Conservation (phyloP, 495 filamentous ascomycete species). For the Friedmanniomyces endolithicus region DNA sequence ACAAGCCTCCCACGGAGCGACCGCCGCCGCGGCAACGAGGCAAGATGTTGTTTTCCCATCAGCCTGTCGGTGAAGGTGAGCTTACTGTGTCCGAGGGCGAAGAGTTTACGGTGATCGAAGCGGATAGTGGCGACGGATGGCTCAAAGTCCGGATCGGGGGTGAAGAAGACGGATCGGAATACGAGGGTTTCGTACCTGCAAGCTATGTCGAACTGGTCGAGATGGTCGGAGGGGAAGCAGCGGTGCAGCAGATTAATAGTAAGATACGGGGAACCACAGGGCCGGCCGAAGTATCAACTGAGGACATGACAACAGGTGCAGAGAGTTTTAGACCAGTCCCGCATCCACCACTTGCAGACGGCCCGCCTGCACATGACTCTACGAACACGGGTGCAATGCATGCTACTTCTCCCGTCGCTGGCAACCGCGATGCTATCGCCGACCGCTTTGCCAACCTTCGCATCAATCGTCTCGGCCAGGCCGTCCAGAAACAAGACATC, state of each 20-base stretch:
- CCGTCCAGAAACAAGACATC: constrained; percentile 14
- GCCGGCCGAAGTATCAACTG: not conserved
- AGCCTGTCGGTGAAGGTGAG: not conserved
- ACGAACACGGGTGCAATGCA: not conserved
- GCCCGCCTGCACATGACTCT: not conserved
- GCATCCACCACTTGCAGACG: not conserved
- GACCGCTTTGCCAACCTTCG: constrained; percentile 10
- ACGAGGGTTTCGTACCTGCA: not conserved
- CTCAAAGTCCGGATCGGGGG: not conserved
- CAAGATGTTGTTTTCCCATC: not conserved
- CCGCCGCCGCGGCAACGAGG: not conserved
- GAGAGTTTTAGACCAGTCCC: not conserved
- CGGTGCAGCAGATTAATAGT: not conserved
- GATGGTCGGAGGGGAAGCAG: not conserved
- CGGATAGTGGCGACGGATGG: not conserved
- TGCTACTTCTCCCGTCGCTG: not conserved
- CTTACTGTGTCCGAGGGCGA: not conserved
- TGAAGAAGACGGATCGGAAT: not conserved
- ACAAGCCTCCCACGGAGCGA: not conserved
- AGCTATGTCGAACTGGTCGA: not conserved
- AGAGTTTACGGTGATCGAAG: not conserved
- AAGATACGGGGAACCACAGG: not conserved
- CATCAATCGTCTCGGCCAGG: constrained; percentile 18
- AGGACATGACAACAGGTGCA: not conserved
- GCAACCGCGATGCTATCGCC: not conserved